A percentile compares a stretch with the other conserved stretches of the same genome.
These are phyloP conservation scores for Metschnikowia corniflorae DNA, from an alignment of 805 yeast species.

Conservation along the genomic window DNA sequence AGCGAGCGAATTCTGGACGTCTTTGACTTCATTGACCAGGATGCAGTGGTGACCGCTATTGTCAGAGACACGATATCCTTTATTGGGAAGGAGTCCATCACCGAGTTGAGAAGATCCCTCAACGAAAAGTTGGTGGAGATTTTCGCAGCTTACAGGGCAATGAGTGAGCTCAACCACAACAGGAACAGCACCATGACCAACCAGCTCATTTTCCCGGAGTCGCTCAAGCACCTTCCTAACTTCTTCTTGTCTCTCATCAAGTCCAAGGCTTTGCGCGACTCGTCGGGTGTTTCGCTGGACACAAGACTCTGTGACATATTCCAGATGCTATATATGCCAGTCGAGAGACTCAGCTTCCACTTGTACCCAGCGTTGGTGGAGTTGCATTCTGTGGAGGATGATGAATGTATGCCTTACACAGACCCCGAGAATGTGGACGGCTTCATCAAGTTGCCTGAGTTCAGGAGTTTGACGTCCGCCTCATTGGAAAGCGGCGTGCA, in stretches of 20 bases:
- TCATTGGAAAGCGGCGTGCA: slow-evolving; percentile 71
- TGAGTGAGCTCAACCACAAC: slow-evolving; percentile 42
- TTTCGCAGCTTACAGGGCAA: slow-evolving; percentile 49
- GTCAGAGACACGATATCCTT: slow-evolving; percentile 40
- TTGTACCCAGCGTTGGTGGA: slow-evolving; percentile 81
- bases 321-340: slow-evolving; percentile 49
- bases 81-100: slow-evolving; percentile 36
- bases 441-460: slow-evolving; percentile 48
- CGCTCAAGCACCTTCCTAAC: slow-evolving; percentile 67
- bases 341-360: slow-evolving; percentile 55
- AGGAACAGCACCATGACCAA: slow-evolving; percentile 36
- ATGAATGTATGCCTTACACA: slow-evolving; percentile 41
- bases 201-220: slow-evolving; percentile 77
- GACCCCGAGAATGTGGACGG: slow-evolving; percentile 41
- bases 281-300: slow-evolving; percentile 54
- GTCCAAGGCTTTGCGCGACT: slow-evolving; percentile 54
- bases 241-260: slow-evolving; percentile 69
- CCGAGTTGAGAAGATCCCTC: slow-evolving; percentile 38
- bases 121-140: slow-evolving; percentile 41
- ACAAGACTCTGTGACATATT: slow-evolving; percentile 54
- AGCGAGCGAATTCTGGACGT: slow-evolving; percentile 70
- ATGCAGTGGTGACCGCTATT: slow-evolving; percentile 37
- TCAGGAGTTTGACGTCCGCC: slow-evolving; percentile 40
- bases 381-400: slow-evolving; percentile 58
- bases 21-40: slow-evolving; percentile 75